These are phyloP conservation scores for Aspergillus nomiae DNA, from an alignment of 2,329 filamentous ascomycete genomes.

Conservation along the genomic window DNA sequence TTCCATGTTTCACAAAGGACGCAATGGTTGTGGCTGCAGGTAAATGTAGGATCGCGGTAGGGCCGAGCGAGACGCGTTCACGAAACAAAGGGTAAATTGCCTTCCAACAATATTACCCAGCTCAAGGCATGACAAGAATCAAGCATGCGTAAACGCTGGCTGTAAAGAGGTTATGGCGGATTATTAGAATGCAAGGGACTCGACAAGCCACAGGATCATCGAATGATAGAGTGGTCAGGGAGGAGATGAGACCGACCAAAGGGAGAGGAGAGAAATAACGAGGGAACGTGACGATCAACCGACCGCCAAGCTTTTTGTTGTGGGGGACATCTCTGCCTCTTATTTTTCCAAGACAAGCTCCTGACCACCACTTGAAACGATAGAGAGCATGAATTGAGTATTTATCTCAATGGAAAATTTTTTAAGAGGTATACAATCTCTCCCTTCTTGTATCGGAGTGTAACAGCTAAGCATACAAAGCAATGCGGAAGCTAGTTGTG, in stretches of 20 bases:
- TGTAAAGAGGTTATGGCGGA: slow-evolving; percentile 2
- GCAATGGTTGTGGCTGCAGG: slow-evolving; percentile 11
- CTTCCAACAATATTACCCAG: slow-evolving; percentile 17
- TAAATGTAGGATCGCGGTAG: not conserved
- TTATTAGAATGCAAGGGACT: slow-evolving; percentile 2
- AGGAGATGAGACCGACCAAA: slow-evolving; percentile 5
- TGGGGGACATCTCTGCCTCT: slow-evolving; percentile 8
- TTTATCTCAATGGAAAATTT: not conserved
- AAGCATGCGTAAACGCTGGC: slow-evolving; percentile 6
- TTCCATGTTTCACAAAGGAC: slow-evolving; percentile 25
- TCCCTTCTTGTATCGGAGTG: not conserved
- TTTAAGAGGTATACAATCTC: not conserved
- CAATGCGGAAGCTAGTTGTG: not conserved
- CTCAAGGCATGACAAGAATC: slow-evolving; percentile 21
- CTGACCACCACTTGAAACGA: not conserved
- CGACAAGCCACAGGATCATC: not conserved
- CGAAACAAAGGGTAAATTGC: slow-evolving; percentile 4
- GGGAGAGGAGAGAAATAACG: slow-evolving; percentile 4
- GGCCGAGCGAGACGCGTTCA: slow-evolving; percentile 17
- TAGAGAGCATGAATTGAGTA: not conserved
- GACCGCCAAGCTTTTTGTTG: slow-evolving; percentile 17
- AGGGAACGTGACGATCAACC: slow-evolving; percentile 17
- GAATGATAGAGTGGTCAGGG: slow-evolving; percentile 5
- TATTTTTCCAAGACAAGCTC: not conserved
- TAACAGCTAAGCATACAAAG: not conserved